Evolutionary conservation across 2,329 filamentous ascomycete species (phyloP).

Genomic region (Claviceps pazoutovae): DNA sequence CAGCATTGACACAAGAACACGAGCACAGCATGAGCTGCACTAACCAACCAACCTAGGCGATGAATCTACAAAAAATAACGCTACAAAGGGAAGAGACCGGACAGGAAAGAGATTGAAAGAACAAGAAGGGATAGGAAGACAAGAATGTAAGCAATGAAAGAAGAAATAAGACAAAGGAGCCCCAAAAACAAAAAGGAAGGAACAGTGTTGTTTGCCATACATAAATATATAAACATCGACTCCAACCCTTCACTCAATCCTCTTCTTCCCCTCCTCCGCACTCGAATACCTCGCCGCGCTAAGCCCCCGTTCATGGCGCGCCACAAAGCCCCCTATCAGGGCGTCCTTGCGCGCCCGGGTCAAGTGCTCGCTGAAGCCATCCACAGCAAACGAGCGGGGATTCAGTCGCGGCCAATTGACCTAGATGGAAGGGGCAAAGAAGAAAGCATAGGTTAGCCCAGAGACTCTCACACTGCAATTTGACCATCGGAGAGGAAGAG

Average conservation of each 20-base stretch:
- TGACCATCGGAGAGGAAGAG: not conserved
- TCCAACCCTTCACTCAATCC: slow-evolving; percentile 56
- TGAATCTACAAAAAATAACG: not conserved
- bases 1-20: no score
- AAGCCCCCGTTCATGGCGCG: slow-evolving; percentile 64
- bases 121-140: not conserved
- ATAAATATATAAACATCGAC: not conserved
- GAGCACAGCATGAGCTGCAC: no score
- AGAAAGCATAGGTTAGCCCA: not conserved
- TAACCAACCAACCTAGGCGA: no score
- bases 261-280: slow-evolving; percentile 95
- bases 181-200: not conserved
- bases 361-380: slow-evolving; percentile 81
- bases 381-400: slow-evolving; percentile 69
- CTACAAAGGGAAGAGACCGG: not conserved
- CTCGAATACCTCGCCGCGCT: slow-evolving; percentile 72
- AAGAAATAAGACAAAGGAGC: not conserved
- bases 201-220: not conserved
- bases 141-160: not conserved
- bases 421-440: slow-evolving; percentile 28
- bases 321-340: slow-evolving; percentile 57
- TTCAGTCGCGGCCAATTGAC: slow-evolving; percentile 98
- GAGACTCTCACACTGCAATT: not conserved
- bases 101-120: not conserved
- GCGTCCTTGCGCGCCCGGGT: slow-evolving; percentile 69